Evolutionary conservation across 2,329 filamentous ascomycete species (phyloP).

Genomic region (Drechslerella coelobrocha): DNA sequence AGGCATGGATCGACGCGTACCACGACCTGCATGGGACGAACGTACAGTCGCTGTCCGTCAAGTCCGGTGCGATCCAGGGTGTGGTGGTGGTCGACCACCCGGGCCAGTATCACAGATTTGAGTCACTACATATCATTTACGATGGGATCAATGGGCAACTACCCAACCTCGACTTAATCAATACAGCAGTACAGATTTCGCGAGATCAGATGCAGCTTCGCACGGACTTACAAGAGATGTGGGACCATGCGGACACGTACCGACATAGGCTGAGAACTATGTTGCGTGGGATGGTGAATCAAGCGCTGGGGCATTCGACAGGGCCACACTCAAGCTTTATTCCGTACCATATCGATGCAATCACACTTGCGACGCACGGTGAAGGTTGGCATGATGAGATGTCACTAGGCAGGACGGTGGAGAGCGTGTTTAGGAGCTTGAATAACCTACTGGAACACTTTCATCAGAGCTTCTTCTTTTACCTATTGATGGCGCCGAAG

Average conservation of each 20-base stretch:
- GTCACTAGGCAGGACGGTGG: constrained; percentile 85
- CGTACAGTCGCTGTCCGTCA: constrained; percentile 80
- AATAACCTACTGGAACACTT: constrained; percentile 97
- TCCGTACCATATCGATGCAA: constrained; percentile 94
- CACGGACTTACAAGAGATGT: constrained; percentile 84
- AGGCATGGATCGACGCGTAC: constrained; percentile 98
- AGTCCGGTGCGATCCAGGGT: constrained; percentile 90
- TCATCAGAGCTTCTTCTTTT: constrained; percentile 99
- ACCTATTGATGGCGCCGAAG: constrained; percentile 86
- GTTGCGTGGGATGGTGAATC: constrained; percentile 88
- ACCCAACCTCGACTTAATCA: constrained; percentile 93
- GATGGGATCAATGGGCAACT: constrained; percentile 95
- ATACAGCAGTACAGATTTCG: constrained; percentile 87
- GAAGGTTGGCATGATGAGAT: constrained; percentile 98
- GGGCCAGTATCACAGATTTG: constrained; percentile 76
- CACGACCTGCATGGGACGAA: constrained; percentile 82
- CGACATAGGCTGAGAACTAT: constrained; percentile 83
- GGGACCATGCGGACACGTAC: constrained; percentile 77
- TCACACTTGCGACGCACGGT: constrained; percentile 88
- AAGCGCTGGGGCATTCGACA: constrained; percentile 85
- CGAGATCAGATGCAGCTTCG: constrained; percentile 90
- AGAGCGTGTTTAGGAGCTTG: constrained; percentile 88
- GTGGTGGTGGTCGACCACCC: constrained; percentile 94
- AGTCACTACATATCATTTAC: constrained; percentile 88
- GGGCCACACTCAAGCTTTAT: constrained; percentile 96